These are phyloP conservation scores for Yamadazyma triangularis DNA, from an alignment of 1,139 yeast species.

Conservation along the genomic window DNA sequence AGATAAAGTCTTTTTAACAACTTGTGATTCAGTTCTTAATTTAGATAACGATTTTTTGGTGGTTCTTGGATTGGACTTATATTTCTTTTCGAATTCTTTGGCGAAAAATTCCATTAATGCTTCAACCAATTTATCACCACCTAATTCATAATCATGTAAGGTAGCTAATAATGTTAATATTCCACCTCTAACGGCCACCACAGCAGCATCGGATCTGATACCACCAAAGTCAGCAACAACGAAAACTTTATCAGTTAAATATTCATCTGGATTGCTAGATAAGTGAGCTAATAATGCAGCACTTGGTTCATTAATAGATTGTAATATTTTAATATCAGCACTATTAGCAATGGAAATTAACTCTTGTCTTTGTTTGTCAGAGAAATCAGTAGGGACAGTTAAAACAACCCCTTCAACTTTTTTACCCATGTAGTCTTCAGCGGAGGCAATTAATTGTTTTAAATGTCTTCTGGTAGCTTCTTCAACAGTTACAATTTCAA, in stretches of 20 bases:
- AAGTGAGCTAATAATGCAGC: slow-evolving; percentile 85
- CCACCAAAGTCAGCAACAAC: slow-evolving; percentile 98
- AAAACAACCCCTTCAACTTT: slow-evolving; percentile 78
- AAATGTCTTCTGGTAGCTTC: slow-evolving; percentile 85
- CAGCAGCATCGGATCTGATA: slow-evolving; percentile 93
- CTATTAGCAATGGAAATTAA: slow-evolving; percentile 58
- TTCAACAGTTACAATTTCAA: slow-evolving; percentile 55
- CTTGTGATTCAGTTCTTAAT: slow-evolving; percentile 76
- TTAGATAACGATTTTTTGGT: slow-evolving; percentile 86
- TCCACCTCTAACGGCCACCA: slow-evolving; percentile 90
- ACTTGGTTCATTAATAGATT: slow-evolving; percentile 88
- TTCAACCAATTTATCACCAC: slow-evolving; percentile 83
- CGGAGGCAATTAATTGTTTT: slow-evolving; percentile 77
- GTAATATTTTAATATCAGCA: slow-evolving; percentile 79
- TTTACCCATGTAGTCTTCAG: slow-evolving; percentile 87
- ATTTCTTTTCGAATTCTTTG: slow-evolving; percentile 90
- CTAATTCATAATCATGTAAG: slow-evolving; percentile 75
- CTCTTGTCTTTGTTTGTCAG: slow-evolving; percentile 65
- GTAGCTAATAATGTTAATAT: slow-evolving; percentile 85
- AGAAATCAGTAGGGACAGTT: slow-evolving; percentile 88
- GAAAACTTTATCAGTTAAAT: slow-evolving; percentile 69
- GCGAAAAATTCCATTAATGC: slow-evolving; percentile 82
- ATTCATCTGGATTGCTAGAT: slow-evolving; percentile 48
- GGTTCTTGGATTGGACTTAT: slow-evolving; percentile 72
- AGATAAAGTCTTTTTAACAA: slow-evolving; percentile 87